Evolutionary conservation across 441 rosid genomes (phyloP).

Genomic region (Rhodomyrtus psidioides): DNA sequence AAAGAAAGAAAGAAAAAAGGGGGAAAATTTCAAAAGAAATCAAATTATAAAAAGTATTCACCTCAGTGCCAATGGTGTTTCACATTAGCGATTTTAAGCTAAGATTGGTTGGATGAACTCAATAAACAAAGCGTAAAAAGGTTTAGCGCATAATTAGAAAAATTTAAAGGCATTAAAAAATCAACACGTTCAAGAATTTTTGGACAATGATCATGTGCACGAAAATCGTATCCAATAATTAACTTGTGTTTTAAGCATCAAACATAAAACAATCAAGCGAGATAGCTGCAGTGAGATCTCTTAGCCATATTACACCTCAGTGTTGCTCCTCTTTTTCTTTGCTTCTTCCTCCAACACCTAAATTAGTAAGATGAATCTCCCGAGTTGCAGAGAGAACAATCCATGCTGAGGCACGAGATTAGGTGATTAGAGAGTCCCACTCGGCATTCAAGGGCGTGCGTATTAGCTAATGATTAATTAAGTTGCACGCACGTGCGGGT

Average conservation of each 20-base stretch:
- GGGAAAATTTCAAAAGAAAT: too few relatives aligned
- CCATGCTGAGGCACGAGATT: not conserved
- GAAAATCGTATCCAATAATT: not conserved
- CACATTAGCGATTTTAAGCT: too few relatives aligned
- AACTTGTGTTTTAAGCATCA: not conserved
- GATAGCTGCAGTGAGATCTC: not conserved
- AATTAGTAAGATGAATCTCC: not conserved
- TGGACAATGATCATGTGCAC: too few relatives aligned
- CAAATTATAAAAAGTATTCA: too few relatives aligned
- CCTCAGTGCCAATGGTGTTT: accelerated
- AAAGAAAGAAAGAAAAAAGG: too few relatives aligned
- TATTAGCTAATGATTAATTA: not conserved
- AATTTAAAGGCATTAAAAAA: too few relatives aligned
- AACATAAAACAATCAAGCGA: not conserved
- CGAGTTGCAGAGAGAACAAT: too few relatives aligned
- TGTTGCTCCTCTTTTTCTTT: not conserved
- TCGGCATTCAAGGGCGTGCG: not conserved
- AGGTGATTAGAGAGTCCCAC: not conserved
- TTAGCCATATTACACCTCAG: not conserved
- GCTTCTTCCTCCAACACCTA: not conserved
- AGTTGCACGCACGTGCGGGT: not conserved
- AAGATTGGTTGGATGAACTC: too few relatives aligned
- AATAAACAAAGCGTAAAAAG: too few relatives aligned
- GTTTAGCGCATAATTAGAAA: too few relatives aligned
- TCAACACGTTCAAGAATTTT: too few relatives aligned